These are phyloP conservation scores for Silybum marianum DNA, from an alignment of 129 eudicot species.

Conservation along the genomic window DNA sequence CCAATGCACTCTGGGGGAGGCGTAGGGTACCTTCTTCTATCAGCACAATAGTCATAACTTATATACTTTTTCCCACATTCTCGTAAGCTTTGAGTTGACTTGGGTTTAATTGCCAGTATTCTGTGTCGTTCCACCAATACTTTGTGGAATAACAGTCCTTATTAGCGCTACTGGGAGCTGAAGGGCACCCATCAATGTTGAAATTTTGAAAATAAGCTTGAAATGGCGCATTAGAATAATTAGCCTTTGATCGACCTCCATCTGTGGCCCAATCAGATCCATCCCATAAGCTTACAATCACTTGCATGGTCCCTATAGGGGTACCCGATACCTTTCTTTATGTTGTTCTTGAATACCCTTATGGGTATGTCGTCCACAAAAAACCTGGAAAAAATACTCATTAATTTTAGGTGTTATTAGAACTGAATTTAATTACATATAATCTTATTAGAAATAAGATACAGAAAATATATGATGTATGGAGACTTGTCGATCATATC, in stretches of 20 bases:
- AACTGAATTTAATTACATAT: too few relatives aligned
- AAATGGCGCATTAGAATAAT: constrained; percentile 52
- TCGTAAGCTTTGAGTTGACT: constrained; percentile 29
- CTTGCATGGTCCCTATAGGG: constrained; percentile 64
- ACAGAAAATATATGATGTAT: not conserved
- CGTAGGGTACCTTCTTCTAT: constrained; percentile 40
- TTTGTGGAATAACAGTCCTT: constrained; percentile 33
- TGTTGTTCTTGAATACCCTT: constrained; percentile 76
- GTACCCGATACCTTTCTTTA: constrained; percentile 57
- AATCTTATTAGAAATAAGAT: too few relatives aligned
- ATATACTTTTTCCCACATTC: constrained; percentile 32
- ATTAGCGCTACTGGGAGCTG: not conserved
- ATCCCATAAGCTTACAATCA: constrained; percentile 64
- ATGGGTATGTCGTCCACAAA: constrained; percentile 64
- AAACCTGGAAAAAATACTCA: constrained; percentile 39
- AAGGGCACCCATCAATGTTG: constrained; percentile 44
- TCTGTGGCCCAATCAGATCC: constrained; percentile 66
- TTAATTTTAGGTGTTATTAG: not conserved
- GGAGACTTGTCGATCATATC: too few relatives aligned
- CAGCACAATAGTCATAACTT: constrained; percentile 72
- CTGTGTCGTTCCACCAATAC: constrained; percentile 57
- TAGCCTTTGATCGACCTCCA: constrained; percentile 48
- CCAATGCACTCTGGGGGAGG: constrained; percentile 60
- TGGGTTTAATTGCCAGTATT: constrained; percentile 31
- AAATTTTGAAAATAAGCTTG: constrained; percentile 49